phyloP scores from a whole-genome alignment of 495 filamentous ascomycete genomes.

The Schizothecium vesticola region DNA sequence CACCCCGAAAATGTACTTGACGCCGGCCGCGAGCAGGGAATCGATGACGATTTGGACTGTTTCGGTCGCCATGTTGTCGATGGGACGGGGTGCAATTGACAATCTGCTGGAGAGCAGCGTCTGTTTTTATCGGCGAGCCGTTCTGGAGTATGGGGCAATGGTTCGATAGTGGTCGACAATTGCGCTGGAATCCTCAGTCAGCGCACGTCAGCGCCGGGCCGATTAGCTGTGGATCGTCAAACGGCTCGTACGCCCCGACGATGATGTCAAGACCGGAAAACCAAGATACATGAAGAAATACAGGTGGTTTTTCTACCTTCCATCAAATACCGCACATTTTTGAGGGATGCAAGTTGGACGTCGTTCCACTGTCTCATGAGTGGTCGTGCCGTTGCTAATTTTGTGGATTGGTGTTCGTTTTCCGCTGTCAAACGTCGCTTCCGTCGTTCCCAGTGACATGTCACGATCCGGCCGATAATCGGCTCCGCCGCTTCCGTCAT shows the following conservation, averaged over 20 bases:
- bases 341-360: background rate
- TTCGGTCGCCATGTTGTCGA: conserved; percentile 10
- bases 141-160: background rate
- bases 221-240: background rate
- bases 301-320: background rate
- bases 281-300: background rate
- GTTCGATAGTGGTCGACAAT: too few relatives aligned
- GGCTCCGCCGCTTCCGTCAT: background rate
- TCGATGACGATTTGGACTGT: conserved; percentile 36
- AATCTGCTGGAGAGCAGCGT: background rate
- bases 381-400: background rate
- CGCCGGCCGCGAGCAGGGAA: conserved; percentile 35
- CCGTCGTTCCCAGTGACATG: background rate
- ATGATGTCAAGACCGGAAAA: background rate
- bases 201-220: background rate
- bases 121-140: background rate
- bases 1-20: conserved; percentile 35
- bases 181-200: background rate
- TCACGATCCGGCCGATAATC: background rate
- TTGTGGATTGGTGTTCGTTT: background rate
- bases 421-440: background rate
- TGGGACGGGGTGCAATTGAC: background rate
- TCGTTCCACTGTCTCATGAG: background rate
- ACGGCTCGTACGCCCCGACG: background rate
- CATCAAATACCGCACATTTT: background rate